Evolutionary conservation across 2,329 filamentous ascomycete species (phyloP), one percentile per base, ranked within the genome.

Genomic region (Albophoma yamanashiensis): DNA sequence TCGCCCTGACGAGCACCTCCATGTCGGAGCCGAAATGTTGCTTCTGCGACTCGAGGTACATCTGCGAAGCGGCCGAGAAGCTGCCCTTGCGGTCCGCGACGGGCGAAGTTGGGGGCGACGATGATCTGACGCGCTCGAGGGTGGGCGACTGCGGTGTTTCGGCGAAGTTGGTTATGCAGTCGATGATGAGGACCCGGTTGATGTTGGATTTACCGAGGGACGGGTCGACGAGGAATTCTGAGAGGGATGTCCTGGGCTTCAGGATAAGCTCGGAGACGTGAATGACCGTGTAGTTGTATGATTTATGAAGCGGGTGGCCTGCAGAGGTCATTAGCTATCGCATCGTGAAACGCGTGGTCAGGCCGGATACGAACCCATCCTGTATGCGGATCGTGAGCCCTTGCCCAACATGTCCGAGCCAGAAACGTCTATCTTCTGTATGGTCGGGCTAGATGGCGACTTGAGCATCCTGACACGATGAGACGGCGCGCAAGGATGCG

Each of bases 1-100:
- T 79, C 1, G 89, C 88, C 56, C 89, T 78, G 1, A 86, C 87
- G 58, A 92, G 74, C 11, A 92, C 80, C 71, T 91, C 88, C 68
- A 89, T 76, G 66, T 87, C 85, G 15, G 83, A 87, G 1, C 82
- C 82, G 60, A 83, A 83, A 45, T 85, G 82, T 31, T 85, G 76
- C 62, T 80, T 76, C 34, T 81, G 74, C 4, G 81, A 82, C 68
- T 83, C 81, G 45, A 82, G 76, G 65, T 81, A 79, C 81, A 84
- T 84, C 65, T 79, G 78, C 39, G 76, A 74, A 20, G 76, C 75
- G 2, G 79, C 75, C 36, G 74, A 74, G 64, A 75, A 76, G 62
- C 72, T 73, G 56, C 69, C 69, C 60, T 72, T 71, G 61, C 71
- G 69, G 56, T 71, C 71, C 14, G 72, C 62, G 34, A 70, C 68